These are phyloP conservation scores for Cardiospermum halicacabum DNA, from an alignment of 345 rosid species.

Conservation along the genomic window DNA sequence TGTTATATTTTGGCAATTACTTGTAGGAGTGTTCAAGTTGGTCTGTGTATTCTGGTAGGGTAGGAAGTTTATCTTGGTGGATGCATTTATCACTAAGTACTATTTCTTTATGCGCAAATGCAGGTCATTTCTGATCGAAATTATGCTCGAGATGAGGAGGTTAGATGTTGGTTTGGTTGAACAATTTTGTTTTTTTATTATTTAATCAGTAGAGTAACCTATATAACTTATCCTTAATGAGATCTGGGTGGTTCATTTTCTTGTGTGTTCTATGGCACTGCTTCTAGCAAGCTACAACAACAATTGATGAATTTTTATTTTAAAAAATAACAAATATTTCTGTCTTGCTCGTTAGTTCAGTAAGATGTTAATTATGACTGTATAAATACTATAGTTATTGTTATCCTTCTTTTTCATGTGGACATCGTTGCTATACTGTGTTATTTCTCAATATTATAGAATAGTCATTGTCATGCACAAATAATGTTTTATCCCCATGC, in stretches of 20 bases:
- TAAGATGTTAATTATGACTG: not conserved
- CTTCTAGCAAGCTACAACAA: not conserved
- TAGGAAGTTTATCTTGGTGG: not conserved
- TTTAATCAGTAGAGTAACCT: not conserved
- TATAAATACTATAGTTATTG: not conserved
- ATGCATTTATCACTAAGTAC: constrained; percentile 1
- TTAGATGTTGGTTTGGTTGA: constrained; percentile 21
- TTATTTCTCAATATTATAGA: too few species aligned
- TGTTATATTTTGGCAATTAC: constrained; percentile 4
- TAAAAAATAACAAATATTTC: not conserved
- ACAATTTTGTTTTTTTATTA: constrained; percentile 2
- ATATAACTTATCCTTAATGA: not conserved
- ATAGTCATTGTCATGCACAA: too few species aligned
- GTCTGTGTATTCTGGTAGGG: not conserved
- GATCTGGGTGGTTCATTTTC: not conserved
- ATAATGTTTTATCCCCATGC: not conserved
- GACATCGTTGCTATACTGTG: too few species aligned
- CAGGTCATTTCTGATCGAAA: constrained; percentile 75
- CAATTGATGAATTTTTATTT: not conserved
- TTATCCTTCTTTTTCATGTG: too few species aligned
- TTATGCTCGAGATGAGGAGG: constrained; percentile 80
- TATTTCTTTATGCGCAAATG: constrained; percentile 19
- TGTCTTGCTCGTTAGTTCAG: not conserved
- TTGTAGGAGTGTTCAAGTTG: constrained; percentile 1
- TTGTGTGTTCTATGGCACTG: not conserved